phyloP scores from a whole-genome alignment of 73 alveolate genomes.

The Effrenium voratum region DNA sequence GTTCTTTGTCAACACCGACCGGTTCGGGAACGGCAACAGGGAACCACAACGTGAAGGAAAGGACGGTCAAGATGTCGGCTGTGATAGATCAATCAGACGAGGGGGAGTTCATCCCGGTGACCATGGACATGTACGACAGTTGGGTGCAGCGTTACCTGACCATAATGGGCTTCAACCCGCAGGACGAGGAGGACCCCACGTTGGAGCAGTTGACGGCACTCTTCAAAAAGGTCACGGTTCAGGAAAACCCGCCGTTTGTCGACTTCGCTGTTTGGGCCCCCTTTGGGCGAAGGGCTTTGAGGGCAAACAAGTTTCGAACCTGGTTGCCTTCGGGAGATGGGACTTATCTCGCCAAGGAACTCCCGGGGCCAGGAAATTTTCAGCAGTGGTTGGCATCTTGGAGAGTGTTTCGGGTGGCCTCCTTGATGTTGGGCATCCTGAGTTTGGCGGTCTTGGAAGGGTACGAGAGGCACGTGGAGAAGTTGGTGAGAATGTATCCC shows the following conservation, averaged over 20 bases:
- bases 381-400: neutral
- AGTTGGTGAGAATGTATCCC: neutral
- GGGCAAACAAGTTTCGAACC: neutral
- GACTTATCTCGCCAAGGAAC: neutral
- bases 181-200: neutral
- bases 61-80: neutral
- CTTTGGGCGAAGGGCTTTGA: neutral
- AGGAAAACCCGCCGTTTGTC: neutral
- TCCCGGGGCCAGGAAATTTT: neutral
- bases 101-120: neutral
- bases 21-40: too few relatives aligned
- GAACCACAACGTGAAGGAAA: too few relatives aligned
- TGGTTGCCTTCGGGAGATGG: neutral
- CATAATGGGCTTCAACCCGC: neutral
- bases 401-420: neutral
- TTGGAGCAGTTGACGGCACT: neutral
- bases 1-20: too few relatives aligned
- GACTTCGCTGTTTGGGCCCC: conserved; percentile 1
- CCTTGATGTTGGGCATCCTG: neutral
- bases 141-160: neutral
- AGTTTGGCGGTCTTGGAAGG: neutral
- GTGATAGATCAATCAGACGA: conserved; percentile 1
- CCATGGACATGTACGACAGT: neutral
- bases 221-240: neutral
- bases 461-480: neutral